A percentile compares a stretch with the other conserved stretches of the same genome.
Evolutionary conservation across 176 grass and related monocot genomes (phyloP).

Genomic region (Eragrostis curvula): DNA sequence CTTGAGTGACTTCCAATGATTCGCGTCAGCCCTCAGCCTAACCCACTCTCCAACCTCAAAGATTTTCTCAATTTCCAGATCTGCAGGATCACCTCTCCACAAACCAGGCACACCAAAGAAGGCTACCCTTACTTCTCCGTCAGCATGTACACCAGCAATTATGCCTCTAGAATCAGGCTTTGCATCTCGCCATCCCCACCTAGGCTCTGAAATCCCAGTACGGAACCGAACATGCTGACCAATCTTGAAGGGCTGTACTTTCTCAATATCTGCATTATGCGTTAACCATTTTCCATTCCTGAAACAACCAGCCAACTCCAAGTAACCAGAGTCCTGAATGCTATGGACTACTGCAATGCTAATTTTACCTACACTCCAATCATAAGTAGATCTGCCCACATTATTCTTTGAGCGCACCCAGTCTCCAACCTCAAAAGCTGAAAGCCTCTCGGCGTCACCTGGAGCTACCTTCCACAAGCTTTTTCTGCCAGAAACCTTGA

Average conservation of each 20-base stretch:
- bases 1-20: conserved; percentile 85
- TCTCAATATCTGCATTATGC: conserved; percentile 94
- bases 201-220: conserved; percentile 79
- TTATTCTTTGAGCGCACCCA: conserved; percentile 89
- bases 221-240: conserved; percentile 86
- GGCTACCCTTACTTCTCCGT: conserved; percentile 89
- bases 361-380: conserved; percentile 93
- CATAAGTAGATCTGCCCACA: conserved; percentile 87
- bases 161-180: conserved; percentile 92
- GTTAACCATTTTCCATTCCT: conserved; percentile 95
- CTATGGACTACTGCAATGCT: conserved; percentile 93
- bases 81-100: conserved; percentile 95
- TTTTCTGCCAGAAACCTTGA: conserved; percentile 92
- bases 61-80: conserved; percentile 85
- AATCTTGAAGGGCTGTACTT: conserved; percentile 80
- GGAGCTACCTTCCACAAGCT: conserved; percentile 98
- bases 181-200: conserved; percentile 98
- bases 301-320: conserved; percentile 95
- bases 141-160: conserved; percentile 88
- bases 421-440: conserved; percentile 97
- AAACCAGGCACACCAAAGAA: conserved; percentile 76
- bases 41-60: conserved; percentile 93
- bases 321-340: conserved; percentile 95
- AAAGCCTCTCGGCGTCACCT: conserved; percentile 97
- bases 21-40: conserved; percentile 57